These are phyloP conservation scores for Hortaea werneckii DNA, from an alignment of 2,329 filamentous ascomycete genomes.

Conservation along the genomic window DNA sequence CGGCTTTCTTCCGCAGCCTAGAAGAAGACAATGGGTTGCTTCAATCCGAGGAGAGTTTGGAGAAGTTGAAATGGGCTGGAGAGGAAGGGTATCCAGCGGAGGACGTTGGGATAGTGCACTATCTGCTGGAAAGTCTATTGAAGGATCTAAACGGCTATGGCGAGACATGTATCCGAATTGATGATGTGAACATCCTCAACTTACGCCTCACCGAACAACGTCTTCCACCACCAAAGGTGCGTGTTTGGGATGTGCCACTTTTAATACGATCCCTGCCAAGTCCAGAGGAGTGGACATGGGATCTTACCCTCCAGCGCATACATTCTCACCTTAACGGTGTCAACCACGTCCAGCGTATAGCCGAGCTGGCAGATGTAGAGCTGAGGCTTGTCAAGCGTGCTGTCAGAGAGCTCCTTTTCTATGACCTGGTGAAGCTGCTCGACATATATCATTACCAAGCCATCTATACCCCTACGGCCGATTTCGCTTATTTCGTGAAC, in stretches of 20 bases:
- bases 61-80: conserved; percentile 17
- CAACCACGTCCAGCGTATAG: conserved; percentile 78
- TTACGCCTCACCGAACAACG: conserved; percentile 43
- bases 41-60: conserved; percentile 45
- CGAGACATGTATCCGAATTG: conserved; percentile 51
- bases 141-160: conserved; percentile 95
- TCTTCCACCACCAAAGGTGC: conserved; percentile 63
- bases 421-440: conserved; percentile 78
- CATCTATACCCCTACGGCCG: conserved; percentile 75
- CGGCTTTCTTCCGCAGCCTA: conserved; percentile 74
- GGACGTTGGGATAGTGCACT: conserved; percentile 42
- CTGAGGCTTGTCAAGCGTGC: conserved; percentile 77
- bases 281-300: conserved; percentile 58
- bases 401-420: conserved; percentile 82
- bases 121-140: conserved; percentile 72
- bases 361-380: conserved; percentile 74
- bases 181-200: conserved; percentile 19
- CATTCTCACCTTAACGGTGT: conserved; percentile 84
- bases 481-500: conserved; percentile 68
- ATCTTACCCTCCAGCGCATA: conserved; percentile 68
- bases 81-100: conserved; percentile 20
- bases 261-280: conserved; percentile 43
- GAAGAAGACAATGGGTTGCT: conserved; percentile 87
- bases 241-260: conserved; percentile 85
- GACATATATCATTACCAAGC: conserved; percentile 93